Evolutionary conservation across 2,329 filamentous ascomycete genomes (phyloP).

Genomic region (Alternaria atra): DNA sequence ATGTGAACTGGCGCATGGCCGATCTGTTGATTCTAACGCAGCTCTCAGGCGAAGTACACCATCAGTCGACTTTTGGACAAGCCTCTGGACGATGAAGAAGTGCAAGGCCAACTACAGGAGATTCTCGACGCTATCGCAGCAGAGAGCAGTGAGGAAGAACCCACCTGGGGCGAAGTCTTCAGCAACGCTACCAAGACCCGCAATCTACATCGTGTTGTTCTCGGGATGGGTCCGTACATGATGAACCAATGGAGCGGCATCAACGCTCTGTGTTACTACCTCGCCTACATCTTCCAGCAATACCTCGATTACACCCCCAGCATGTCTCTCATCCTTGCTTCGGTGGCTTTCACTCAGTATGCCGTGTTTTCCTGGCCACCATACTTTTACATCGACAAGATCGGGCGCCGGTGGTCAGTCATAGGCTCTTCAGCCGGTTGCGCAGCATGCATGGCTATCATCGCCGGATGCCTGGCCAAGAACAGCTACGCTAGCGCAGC

Average conservation of each 20-base stretch:
- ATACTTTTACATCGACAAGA: constrained; percentile 58
- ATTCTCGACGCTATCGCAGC: constrained; percentile 45
- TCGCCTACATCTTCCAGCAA: constrained; percentile 50
- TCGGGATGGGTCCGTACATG: constrained; percentile 52
- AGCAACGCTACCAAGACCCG: constrained; percentile 48
- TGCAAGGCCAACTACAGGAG: constrained; percentile 49
- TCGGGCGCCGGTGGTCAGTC: constrained; percentile 50
- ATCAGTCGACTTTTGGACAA: constrained; percentile 47
- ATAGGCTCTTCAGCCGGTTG: constrained; percentile 42
- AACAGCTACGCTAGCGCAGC: constrained; percentile 38
- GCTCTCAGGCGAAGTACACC: constrained; percentile 19
- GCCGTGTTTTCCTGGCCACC: constrained; percentile 52
- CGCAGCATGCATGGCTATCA: constrained; percentile 46
- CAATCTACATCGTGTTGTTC: constrained; percentile 48
- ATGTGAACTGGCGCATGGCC: not conserved
- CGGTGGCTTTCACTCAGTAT: constrained; percentile 57
- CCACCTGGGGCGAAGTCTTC: constrained; percentile 49
- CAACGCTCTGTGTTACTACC: constrained; percentile 49
- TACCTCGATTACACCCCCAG: constrained; percentile 44
- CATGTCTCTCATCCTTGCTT: constrained; percentile 43
- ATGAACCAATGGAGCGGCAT: constrained; percentile 53
- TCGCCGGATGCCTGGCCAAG: constrained; percentile 41
- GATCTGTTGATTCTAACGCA: not conserved
- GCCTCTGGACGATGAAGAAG: constrained; percentile 41
- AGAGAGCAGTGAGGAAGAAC: constrained; percentile 42